phyloP scores from a whole-genome alignment of 225 moss, liverwort and hornwort species.

The Pseudoscleropodium purum region DNA sequence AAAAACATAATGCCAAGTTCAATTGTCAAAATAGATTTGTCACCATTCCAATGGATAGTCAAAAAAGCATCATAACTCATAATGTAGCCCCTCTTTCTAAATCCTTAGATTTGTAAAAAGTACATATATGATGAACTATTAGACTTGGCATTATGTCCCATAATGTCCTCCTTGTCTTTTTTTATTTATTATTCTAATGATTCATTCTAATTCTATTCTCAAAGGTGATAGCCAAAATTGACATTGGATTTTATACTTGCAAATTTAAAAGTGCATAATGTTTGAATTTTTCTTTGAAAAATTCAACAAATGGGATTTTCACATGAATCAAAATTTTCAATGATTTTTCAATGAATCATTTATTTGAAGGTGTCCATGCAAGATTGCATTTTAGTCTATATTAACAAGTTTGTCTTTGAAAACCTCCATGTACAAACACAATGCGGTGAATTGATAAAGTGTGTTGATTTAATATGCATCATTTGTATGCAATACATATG shows the following conservation, averaged over 20 bases:
- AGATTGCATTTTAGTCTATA: background rate
- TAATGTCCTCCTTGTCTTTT: rapidly evolving
- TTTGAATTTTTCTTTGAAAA: no score
- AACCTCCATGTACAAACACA: background rate
- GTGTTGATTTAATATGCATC: background rate
- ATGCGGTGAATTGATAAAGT: background rate
- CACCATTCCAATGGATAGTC: no score
- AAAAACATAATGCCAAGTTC: no score
- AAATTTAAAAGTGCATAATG: no score
- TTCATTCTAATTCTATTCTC: background rate
- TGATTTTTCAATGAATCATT: background rate
- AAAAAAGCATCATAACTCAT: no score
- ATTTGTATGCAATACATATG: background rate
- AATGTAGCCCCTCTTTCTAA: no score
- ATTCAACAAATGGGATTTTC: no score
- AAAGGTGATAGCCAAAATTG: background rate
- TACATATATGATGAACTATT: no score
- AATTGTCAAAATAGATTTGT: no score
- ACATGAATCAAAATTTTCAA: background rate
- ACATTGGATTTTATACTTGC: background rate
- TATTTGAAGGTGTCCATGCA: background rate
- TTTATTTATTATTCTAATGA: no score
- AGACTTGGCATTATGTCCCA: no score
- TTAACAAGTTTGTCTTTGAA: background rate
- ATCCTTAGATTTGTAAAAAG: no score